Evolutionary conservation across 371 early-diverging fungal species (phyloP).

Genomic region (Mortierella sp.): DNA sequence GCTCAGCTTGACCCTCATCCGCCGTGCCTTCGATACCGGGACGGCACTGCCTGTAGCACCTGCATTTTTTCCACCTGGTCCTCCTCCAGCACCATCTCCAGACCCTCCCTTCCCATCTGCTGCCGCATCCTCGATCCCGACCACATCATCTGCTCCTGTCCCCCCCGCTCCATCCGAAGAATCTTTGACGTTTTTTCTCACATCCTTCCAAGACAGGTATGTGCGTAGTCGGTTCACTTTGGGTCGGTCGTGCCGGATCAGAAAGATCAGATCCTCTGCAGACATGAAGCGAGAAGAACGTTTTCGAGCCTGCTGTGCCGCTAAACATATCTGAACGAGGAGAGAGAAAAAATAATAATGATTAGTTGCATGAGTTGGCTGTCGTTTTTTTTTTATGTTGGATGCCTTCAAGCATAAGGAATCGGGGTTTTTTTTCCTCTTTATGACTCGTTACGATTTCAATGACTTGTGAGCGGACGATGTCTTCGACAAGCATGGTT

Average conservation of each 20-base stretch:
- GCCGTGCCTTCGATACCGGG: constrained; percentile 53
- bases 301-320: constrained; percentile 86
- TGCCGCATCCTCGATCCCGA: constrained; percentile 70
- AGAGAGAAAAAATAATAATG: constrained; percentile 5
- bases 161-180: constrained; percentile 62
- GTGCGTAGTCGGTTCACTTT: constrained; percentile 92
- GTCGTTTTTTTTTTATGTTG: not conserved
- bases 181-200: constrained; percentile 91
- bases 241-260: constrained; percentile 94
- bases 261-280: constrained; percentile 96
- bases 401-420: no score
- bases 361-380: not conserved
- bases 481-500: constrained; percentile 90
- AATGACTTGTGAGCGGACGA: constrained; percentile 94
- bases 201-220: constrained; percentile 96
- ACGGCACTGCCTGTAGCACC: constrained; percentile 5
- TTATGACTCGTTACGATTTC: constrained; percentile 94
- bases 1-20: constrained; percentile 86
- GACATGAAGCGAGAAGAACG: constrained; percentile 85
- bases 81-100: constrained; percentile 53
- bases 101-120: constrained; percentile 57
- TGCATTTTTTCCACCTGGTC: constrained; percentile 77
- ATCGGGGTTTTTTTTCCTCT: no score
- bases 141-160: constrained; percentile 56
- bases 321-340: constrained; percentile 76